Evolutionary conservation across 75 land plant species (phyloP).

Genomic region (Picea glauca): DNA sequence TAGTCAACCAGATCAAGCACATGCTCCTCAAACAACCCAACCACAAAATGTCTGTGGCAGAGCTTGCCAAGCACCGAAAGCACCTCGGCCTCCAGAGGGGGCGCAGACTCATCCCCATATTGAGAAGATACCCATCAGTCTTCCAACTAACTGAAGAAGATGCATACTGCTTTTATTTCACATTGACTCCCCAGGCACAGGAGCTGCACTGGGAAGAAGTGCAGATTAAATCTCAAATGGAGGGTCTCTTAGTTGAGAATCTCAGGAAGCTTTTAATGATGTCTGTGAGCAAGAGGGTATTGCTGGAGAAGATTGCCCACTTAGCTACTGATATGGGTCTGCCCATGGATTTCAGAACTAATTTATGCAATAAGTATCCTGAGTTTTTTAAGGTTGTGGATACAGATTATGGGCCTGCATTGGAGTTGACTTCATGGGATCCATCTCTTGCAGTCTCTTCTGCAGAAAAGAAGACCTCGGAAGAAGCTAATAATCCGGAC

Average conservation of each 20-base stretch:
- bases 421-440: constrained; percentile 70
- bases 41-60: constrained; percentile 48
- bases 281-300: constrained; percentile 46
- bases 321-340: constrained; percentile 74
- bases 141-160: constrained; percentile 37
- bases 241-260: constrained; percentile 40
- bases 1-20: constrained; percentile 60
- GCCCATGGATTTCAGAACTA: constrained; percentile 57
- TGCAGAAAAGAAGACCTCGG: constrained; percentile 12
- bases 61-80: constrained; percentile 53
- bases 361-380: constrained; percentile 56
- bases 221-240: constrained; percentile 23
- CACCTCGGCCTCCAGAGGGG: constrained; percentile 41
- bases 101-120: constrained; percentile 40
- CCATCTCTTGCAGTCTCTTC: constrained; percentile 35
- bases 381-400: constrained; percentile 52
- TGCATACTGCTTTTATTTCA: constrained; percentile 26
- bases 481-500: constrained; percentile 1
- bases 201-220: constrained; percentile 41
- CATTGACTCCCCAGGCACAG: constrained; percentile 57
- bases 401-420: constrained; percentile 60
- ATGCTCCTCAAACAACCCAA: constrained; percentile 67
- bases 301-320: constrained; percentile 66
- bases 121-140: constrained; percentile 62
- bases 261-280: constrained; percentile 83